phyloP scores from a whole-genome alignment of 1,284 basidiomycete genomes.

The Salmacisia buchloeana region DNA sequence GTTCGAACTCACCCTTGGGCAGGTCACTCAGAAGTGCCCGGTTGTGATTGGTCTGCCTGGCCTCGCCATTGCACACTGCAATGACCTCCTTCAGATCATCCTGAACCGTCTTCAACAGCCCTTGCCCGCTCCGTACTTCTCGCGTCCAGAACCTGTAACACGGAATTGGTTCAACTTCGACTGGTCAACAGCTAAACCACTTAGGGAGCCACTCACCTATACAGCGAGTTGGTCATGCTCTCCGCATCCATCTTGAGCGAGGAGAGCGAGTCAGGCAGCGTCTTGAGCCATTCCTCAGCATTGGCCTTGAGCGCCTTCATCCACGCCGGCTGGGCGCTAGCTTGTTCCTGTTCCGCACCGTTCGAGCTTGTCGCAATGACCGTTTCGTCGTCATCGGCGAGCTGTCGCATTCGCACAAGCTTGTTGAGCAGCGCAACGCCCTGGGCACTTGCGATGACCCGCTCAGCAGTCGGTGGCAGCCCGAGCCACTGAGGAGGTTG shows the following conservation, averaged over 20 bases:
- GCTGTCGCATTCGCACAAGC: conserved; percentile 41
- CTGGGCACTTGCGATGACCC: conserved; percentile 42
- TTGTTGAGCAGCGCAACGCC: conserved; percentile 35
- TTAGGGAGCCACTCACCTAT: background rate
- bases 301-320: conserved; percentile 39
- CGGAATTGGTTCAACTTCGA: background rate
- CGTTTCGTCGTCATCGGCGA: conserved; percentile 42
- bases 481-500: conserved; percentile 48
- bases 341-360: background rate
- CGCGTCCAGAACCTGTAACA: conserved; percentile 11
- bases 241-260: background rate
- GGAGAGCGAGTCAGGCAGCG: background rate
- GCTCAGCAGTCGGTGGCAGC: conserved; percentile 44
- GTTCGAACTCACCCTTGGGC: conserved; percentile 21
- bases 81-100: conserved; percentile 35
- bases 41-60: conserved; percentile 43
- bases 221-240: conserved; percentile 5
- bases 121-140: conserved; percentile 32
- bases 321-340: conserved; percentile 34
- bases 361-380: background rate
- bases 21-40: conserved; percentile 33
- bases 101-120: conserved; percentile 30
- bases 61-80: conserved; percentile 27
- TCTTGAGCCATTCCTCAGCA: conserved; percentile 29
- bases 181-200: background rate